Base-by-base conservation (phyloP, 2,329 filamentous ascomycete genomes). In the Neonectria punicea region DNA sequence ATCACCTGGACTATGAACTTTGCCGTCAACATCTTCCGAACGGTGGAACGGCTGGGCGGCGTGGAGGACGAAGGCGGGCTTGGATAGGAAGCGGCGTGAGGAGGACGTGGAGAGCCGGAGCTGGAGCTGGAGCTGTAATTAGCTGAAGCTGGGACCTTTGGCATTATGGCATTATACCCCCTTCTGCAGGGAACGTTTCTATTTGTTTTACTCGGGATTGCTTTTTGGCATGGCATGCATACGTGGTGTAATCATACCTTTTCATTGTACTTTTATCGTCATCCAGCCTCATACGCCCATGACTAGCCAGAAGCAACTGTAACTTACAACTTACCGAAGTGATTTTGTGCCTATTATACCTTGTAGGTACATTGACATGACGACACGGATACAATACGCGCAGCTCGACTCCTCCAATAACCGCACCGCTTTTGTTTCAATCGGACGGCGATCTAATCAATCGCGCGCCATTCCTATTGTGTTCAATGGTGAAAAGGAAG, bases 1-100 rank as follows among this genome's bases (percentile, higher is more conserved):
- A 84, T 97, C 65, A 91, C 93, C n/a, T 98, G 95, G 95, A 87
- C 95, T 66, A 86, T 92, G 78, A 98, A 93, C 22, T 97, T 98
- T 80, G 89, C 91, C 54, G 90, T 98, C 63, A 97, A 93, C 79
- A 89, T 94, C 64, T 90, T 94, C 75, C 87, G 92, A 67, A 83
- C 89, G 39, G 88, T 91, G 36, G 87, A 90, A 71, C 84, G 86
- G 63, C 82, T 91, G 9, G 87, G 86, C 41, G 86, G 86, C 46
- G 82, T 84, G 60, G 86, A 87, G 61, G 83, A 85, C 30, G 79
- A 79, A 56, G 61, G 56, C 14, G 60, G 58, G 34, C 67, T 67
- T 54, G 69, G 61, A 51, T 76, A 67, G 61, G 44, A 50, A 51
- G 34, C 25, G 49, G 53, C 43, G 54, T 20, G 18, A 44, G 28